phyloP scores from a whole-genome alignment of 441 rosid species.

The Euphorbia schlechtendalii region DNA sequence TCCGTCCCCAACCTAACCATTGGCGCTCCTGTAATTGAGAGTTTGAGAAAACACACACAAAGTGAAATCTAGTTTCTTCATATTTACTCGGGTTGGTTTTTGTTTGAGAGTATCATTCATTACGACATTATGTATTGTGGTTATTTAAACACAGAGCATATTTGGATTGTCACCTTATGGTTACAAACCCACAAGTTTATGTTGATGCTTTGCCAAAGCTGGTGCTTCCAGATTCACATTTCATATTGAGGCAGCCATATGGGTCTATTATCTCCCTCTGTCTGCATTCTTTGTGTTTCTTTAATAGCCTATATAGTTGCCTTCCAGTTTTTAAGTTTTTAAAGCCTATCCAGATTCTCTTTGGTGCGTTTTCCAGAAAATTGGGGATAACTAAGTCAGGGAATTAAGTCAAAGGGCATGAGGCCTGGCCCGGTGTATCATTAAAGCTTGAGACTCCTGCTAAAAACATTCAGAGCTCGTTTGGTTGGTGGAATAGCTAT shows the following conservation, averaged over 20 bases:
- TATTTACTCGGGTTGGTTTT: background rate
- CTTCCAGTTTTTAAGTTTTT: background rate
- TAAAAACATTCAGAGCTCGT: no score
- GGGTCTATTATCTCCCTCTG: conserved; percentile 31
- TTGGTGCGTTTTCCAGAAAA: conserved; percentile 42
- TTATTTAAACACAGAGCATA: conserved; percentile 47
- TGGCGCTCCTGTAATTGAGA: conserved; percentile 87
- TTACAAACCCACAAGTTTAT: conserved; percentile 86
- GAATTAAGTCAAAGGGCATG: no score
- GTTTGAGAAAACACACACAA: conserved; percentile 89
- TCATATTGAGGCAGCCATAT: conserved; percentile 75
- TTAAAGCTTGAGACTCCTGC: no score
- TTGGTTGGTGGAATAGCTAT: no score
- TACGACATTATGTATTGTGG: background rate
- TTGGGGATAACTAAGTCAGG: no score
- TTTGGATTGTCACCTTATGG: conserved; percentile 96
- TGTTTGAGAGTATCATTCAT: no score
- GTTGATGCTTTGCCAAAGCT: conserved; percentile 69
- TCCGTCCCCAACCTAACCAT: conserved; percentile 85
- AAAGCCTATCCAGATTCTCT: conserved; percentile 9
- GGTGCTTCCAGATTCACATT: conserved; percentile 96
- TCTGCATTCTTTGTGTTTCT: conserved; percentile 1
- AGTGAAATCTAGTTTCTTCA: conserved; percentile 33
- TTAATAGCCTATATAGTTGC: background rate
- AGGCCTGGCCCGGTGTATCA: no score